Conservation (phyloP, 2,329 filamentous ascomycete genomes). For the Pseudogymnoascus sp. region DNA sequence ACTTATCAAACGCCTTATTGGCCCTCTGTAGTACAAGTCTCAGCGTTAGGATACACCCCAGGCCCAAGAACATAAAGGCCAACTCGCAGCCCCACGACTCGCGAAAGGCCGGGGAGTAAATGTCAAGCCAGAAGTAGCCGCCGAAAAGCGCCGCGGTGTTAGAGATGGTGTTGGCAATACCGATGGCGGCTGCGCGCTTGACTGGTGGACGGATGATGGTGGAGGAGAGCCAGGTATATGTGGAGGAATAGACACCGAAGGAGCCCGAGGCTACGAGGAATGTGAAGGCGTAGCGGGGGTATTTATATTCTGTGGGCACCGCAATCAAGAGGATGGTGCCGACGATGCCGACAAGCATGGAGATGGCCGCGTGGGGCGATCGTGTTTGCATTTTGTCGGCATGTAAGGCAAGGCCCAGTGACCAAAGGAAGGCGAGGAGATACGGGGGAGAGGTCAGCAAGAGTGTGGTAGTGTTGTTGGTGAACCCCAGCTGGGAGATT, state of each 20-base stretch:
- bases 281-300: constrained; percentile 12
- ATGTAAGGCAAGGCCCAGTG: neutral
- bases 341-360: constrained; percentile 11
- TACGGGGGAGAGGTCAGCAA: constrained; percentile 9
- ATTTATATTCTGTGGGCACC: neutral
- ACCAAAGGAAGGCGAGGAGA: constrained; percentile 10
- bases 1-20: neutral
- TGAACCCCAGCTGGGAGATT: constrained; percentile 10
- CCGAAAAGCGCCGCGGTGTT: constrained; percentile 15
- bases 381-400: constrained; percentile 14
- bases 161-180: constrained; percentile 11
- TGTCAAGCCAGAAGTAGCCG: constrained; percentile 15
- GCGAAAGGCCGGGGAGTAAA: constrained; percentile 10
- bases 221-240: constrained; percentile 12
- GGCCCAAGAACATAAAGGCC: constrained; percentile 2
- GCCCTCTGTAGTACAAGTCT: neutral
- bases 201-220: constrained; percentile 2
- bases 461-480: constrained; percentile 8
- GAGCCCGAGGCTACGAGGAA: constrained; percentile 8
- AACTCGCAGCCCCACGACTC: constrained; percentile 10
- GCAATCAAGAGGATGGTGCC: constrained; percentile 9
- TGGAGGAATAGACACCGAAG: constrained; percentile 12
- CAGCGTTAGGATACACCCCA: neutral
- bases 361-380: constrained; percentile 11
- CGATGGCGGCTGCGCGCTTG: constrained; percentile 14